A percentile compares a stretch with the other conserved stretches of the same genome.
These are phyloP conservation scores for Neurospora sp. DNA, from an alignment of 495 filamentous ascomycete genomes.

Conservation along the genomic window DNA sequence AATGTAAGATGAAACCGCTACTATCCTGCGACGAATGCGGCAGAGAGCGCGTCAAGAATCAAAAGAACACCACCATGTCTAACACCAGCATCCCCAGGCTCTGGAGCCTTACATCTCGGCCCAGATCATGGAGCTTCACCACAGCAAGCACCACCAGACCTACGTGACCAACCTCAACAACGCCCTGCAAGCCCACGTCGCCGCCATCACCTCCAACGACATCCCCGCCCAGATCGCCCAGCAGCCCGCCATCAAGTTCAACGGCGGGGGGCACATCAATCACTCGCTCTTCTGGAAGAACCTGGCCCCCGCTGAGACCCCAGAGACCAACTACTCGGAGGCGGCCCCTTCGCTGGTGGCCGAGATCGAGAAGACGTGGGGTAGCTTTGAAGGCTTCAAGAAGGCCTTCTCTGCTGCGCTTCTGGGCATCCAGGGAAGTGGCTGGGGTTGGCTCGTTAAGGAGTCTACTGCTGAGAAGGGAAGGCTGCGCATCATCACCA, in stretches of 20 bases:
- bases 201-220: conserved; percentile 38
- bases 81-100: conserved; percentile 30
- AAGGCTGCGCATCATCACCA: conserved; percentile 66
- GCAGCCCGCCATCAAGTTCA: conserved; percentile 74
- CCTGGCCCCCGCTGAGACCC: conserved; percentile 57
- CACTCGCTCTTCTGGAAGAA: conserved; percentile 93
- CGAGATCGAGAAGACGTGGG: conserved; percentile 55
- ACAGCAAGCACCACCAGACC: conserved; percentile 62
- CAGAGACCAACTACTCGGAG: conserved; percentile 49
- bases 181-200: conserved; percentile 42
- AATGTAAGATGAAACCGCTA: conserved; percentile 24
- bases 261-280: conserved; percentile 88
- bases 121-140: conserved; percentile 90
- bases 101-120: conserved; percentile 85
- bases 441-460: conserved; percentile 88
- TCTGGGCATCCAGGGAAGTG: conserved; percentile 42
- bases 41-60: not conserved
- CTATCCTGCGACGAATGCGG: not conserved
- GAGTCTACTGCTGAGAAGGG: conserved; percentile 51
- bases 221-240: conserved; percentile 58
- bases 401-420: conserved; percentile 67
- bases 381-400: conserved; percentile 63
- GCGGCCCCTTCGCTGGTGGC: conserved; percentile 49
- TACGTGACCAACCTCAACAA: conserved; percentile 65
- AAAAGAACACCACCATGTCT: not conserved